Evolutionary conservation across 2,329 filamentous ascomycete species (phyloP), one percentile per base, ranked within the genome.

Genomic region (Ampelomyces quisqualis): DNA sequence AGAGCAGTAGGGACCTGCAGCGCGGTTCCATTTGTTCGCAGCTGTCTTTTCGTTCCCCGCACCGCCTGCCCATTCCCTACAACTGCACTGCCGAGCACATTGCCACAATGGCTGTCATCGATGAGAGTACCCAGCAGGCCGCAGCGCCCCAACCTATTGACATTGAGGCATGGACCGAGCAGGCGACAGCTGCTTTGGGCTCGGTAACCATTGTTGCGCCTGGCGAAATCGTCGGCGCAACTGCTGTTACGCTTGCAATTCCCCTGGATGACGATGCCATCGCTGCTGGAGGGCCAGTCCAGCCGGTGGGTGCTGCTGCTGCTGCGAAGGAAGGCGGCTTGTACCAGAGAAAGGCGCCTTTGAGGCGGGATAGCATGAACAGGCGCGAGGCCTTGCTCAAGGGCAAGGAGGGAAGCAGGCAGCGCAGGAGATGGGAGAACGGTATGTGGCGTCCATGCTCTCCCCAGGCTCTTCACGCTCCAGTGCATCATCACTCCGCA

Each of bases 391-490:
- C 83, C 2, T 64, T 95, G 37, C 75, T 93, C 21, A 94, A 90
- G 72, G 91, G 91, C 41, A 95, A 94, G 55, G 90, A 96, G 68
- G 91, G 91, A 22, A 91, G 82, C 57, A 80, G 91, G 23, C 38
- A 41, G 38, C 84, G 91, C 59, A 78, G 91, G 57, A 79, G 91
- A 40, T 97, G 90, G 90, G 93, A 98, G 74, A 98, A 97, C 69
- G 88, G 89, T 94, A 65, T 38, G 37, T 51, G 18, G 13, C 22
- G 15, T 33, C 15, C 21, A 27, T n/a, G 27, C 24, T 31, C 37
- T 27, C 21, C 22, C 21, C 13, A 36, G 34, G 24, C 34, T 11
- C 10, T 7, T 13, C 17, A 17, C 38, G 10, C 22, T 28, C 17
- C 27, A 20, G 26, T 20, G 35, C 36, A 5, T 13, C 38, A 21